Percentiles rank a stretch among this genome's conserved stretches.
Evolutionary conservation across 768 basidiomycete species (phyloP).

Genomic region (Pleurotus sapidus): DNA sequence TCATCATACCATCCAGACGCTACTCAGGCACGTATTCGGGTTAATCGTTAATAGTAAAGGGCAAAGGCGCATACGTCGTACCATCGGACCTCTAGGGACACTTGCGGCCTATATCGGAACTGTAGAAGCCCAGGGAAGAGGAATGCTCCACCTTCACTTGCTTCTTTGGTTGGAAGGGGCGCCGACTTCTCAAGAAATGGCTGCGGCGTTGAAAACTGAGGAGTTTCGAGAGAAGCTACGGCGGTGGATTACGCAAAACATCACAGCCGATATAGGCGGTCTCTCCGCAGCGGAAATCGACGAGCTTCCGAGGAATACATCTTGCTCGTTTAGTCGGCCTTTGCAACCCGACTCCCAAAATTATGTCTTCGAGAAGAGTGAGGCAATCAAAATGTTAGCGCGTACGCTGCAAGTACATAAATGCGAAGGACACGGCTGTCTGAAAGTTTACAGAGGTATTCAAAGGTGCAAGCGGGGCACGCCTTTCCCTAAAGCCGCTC

Average conservation of each 20-base stretch:
- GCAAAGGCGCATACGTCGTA: conserved; percentile 10
- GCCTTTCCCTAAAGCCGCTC: conserved; percentile 20
- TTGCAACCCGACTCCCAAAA: conserved; percentile 18
- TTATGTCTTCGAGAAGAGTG: conserved; percentile 14
- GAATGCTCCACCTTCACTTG: conserved; percentile 25
- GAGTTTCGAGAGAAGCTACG: conserved; percentile 23
- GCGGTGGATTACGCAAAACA: conserved; percentile 28
- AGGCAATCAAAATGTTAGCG: conserved; percentile 21
- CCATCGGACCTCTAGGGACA: conserved; percentile 11
- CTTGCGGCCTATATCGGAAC: conserved; percentile 22
- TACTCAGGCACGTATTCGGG: conserved; percentile 28
- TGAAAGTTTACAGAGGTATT: conserved; percentile 16
- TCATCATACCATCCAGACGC: conserved; percentile 19
- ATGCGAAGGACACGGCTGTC: conserved; percentile 22
- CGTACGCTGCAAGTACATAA: conserved; percentile 27
- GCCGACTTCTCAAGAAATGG: conserved; percentile 12
- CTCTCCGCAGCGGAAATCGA: conserved; percentile 23
- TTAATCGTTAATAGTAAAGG: conserved; percentile 16
- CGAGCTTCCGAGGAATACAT: conserved; percentile 18
- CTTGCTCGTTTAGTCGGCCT: conserved; percentile 31
- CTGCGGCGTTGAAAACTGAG: conserved; percentile 15
- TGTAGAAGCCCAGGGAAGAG: conserved; percentile 25
- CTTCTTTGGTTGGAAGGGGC: conserved; percentile 21
- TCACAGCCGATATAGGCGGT: conserved; percentile 28
- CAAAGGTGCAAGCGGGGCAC: conserved; percentile 31